Percentiles rank a stretch among this genome's conserved stretches.
Evolutionary conservation across 345 rosid genomes (phyloP).

Genomic region (Raphanus raphanistrum): DNA sequence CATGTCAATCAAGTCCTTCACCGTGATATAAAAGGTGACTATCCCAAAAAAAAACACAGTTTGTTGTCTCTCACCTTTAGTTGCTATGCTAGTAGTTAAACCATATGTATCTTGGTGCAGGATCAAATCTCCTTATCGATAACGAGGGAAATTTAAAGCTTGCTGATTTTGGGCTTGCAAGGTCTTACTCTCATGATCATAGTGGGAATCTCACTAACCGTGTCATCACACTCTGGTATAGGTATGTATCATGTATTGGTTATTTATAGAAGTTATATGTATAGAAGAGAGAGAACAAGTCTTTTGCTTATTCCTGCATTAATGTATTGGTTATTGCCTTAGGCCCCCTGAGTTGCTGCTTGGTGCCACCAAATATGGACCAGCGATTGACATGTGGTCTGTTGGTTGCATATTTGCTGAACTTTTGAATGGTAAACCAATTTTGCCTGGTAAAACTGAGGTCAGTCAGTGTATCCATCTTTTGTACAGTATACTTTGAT

Average conservation of each 20-base stretch:
- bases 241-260: conserved; percentile 43
- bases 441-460: conserved; percentile 84
- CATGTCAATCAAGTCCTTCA: conserved; percentile 97
- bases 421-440: conserved; percentile 75
- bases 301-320: background rate
- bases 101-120: conserved; percentile 40
- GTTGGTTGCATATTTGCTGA: conserved; percentile 93
- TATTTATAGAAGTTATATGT: background rate
- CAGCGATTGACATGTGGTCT: conserved; percentile 95
- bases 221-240: conserved; percentile 94
- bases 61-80: background rate
- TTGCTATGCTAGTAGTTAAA: conserved; percentile 13
- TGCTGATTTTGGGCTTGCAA: conserved; percentile 95
- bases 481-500: background rate
- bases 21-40: conserved; percentile 87
- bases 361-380: conserved; percentile 83
- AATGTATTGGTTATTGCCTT: background rate
- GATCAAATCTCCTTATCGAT: conserved; percentile 95
- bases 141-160: conserved; percentile 91
- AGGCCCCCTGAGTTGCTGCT: conserved; percentile 92
- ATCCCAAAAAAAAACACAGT: background rate
- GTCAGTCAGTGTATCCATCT: conserved; percentile 24
- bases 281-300: background rate
- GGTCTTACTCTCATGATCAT: conserved; percentile 76
- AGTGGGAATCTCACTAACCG: conserved; percentile 80